Base-by-base conservation (phyloP, 495 filamentous ascomycete genomes). In the Aspergillus diversus region DNA sequence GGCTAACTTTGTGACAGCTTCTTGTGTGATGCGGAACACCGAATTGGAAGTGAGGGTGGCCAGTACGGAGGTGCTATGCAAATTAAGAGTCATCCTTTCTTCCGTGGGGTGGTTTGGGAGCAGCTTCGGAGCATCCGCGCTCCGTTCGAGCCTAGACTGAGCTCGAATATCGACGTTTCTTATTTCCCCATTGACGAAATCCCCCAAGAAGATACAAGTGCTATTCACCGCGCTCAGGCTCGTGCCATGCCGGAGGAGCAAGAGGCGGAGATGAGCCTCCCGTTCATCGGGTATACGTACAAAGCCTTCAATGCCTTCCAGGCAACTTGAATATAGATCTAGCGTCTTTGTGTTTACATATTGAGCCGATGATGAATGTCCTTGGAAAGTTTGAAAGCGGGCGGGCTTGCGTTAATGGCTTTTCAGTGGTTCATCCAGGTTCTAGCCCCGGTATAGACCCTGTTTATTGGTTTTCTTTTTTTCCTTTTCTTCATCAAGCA, bases 171-270 rank as follows among this genome's bases (percentile, higher is more conserved):
- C 61, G 95, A 99, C 73, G 95, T 93, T n/a, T 92, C 92, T 27
- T 97, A 99, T 80, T 99, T 99, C 88, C 95, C 95, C 7, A 97
- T 92, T 49, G 94, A 98, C 73, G 95, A 99, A 73, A 97, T 99
- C 67, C 91, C 93, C 64, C 93, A 97, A 80, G 91, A 89, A 35
- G 93, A 97, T 71, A 93, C 90, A 55, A 89, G 80, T 48, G 86
- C 87, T 34, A 81, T 81, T 76, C 71, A 96, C 79, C 76, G 84
- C 77, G 84, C 86, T 74, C 84, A 92, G 81, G 84, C 86, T 73
- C 78, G 82, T 61, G 81, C 81, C 35, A 79, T 83, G 72, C 84
- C 83, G 12, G 85, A 88, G 3, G 85, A 88, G 27, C 80, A 89
- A 64, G 83, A 84, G 57, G 86, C 87, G 12, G 96, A 97, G 83